Evolutionary conservation across 208 protist species (phyloP).

Genomic region (Willaertia magna): DNA sequence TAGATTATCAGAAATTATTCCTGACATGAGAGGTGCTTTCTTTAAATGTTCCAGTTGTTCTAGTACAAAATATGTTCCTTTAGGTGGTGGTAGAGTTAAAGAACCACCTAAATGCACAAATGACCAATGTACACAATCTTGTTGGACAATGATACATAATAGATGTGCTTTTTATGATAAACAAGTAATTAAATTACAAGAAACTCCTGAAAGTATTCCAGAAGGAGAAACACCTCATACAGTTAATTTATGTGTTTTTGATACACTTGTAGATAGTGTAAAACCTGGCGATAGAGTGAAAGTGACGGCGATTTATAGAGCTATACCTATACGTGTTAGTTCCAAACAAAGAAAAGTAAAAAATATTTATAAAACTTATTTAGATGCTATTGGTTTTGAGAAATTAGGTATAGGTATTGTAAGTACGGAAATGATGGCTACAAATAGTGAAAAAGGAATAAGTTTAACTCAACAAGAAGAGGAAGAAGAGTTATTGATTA

Average conservation of each 20-base stretch:
- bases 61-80: constrained; percentile 44
- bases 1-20: constrained; percentile 70
- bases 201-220: constrained; percentile 89
- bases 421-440: background rate
- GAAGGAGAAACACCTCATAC: constrained; percentile 97
- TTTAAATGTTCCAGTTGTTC: constrained; percentile 90
- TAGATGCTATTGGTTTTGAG: constrained; percentile 93
- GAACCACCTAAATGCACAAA: constrained; percentile 70
- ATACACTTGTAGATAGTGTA: constrained; percentile 80
- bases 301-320: constrained; percentile 94
- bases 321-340: constrained; percentile 76
- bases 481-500: background rate
- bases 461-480: background rate
- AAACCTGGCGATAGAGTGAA: constrained; percentile 92
- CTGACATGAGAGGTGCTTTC: constrained; percentile 69
- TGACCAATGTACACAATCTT: constrained; percentile 43
- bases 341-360: constrained; percentile 73
- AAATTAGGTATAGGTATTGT: constrained; percentile 33
- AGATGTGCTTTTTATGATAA: constrained; percentile 86
- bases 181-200: constrained; percentile 92
- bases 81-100: constrained; percentile 75
- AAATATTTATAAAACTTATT: constrained; percentile 85
- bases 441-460: background rate
- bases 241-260: constrained; percentile 83
- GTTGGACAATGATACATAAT: constrained; percentile 82